Percentiles rank a stretch among this genome's conserved stretches.
phyloP scores from a whole-genome alignment of 169 alveolate genomes.

The Perkinsus chesapeaki region DNA sequence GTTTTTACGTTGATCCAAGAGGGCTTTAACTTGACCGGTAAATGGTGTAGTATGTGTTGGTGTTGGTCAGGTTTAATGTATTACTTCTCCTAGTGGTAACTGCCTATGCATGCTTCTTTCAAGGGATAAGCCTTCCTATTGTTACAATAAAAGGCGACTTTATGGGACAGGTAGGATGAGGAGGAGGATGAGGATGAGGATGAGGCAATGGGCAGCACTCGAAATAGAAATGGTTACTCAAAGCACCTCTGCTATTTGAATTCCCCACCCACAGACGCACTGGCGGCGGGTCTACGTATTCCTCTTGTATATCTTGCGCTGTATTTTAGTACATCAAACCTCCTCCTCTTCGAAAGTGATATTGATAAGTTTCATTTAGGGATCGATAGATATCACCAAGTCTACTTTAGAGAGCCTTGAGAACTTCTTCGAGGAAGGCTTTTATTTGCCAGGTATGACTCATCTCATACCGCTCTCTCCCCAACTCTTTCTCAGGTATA shows the following conservation, averaged over 20 bases:
- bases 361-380: not conserved
- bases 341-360: not conserved
- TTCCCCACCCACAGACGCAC: no score
- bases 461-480: not conserved
- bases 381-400: not conserved
- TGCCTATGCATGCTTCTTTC: not conserved
- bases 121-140: not conserved
- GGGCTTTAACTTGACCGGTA: no score
- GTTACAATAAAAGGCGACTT: not conserved
- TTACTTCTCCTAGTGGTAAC: not conserved
- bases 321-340: no score
- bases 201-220: not conserved
- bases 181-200: no score
- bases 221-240: not conserved
- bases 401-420: not conserved
- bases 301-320: no score
- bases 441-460: not conserved
- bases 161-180: slow-evolving; percentile 4
- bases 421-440: not conserved
- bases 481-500: not conserved
- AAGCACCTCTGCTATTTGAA: no score
- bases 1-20: no score
- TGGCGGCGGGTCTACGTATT: no score
- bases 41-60: no score
- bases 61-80: not conserved